Evolutionary conservation across 352 stramenopile species (phyloP).

Genomic region (Globisporangium sylvaticum): DNA sequence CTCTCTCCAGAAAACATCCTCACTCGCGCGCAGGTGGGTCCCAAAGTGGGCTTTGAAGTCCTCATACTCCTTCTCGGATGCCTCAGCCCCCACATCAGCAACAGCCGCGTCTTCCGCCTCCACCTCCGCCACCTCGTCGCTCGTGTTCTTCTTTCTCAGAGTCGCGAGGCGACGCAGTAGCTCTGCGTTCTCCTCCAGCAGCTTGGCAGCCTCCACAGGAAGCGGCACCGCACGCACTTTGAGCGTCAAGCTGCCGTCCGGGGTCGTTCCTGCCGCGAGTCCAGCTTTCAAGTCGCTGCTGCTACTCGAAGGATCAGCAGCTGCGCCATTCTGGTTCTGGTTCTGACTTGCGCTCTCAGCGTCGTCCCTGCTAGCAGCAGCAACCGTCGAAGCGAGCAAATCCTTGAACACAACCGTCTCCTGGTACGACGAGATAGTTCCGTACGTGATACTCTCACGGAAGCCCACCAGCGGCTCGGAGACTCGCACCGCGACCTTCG

Average conservation of each 20-base stretch:
- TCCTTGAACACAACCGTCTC: slow-evolving; percentile 74
- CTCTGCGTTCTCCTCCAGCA: slow-evolving; percentile 73
- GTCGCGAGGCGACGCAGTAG: slow-evolving; percentile 36
- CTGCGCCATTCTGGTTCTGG: background rate
- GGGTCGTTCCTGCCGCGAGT: slow-evolving; percentile 53
- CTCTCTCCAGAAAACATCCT: slow-evolving; percentile 47
- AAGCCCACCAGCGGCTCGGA: slow-evolving; percentile 89
- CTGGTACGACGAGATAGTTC: slow-evolving; percentile 54
- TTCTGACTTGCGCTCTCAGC: slow-evolving; percentile 13
- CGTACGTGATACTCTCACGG: slow-evolving; percentile 77
- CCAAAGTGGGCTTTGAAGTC: slow-evolving; percentile 43
- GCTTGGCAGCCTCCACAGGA: slow-evolving; percentile 46
- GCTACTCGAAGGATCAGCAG: slow-evolving; percentile 12
- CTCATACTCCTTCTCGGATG: slow-evolving; percentile 11
- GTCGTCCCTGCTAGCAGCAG: slow-evolving; percentile 1
- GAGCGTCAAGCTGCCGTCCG: slow-evolving; percentile 63
- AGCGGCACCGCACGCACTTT: slow-evolving; percentile 80
- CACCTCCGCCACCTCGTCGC: background rate
- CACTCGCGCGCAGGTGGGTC: slow-evolving; percentile 38
- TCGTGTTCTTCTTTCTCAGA: slow-evolving; percentile 25
- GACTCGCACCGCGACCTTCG: slow-evolving; percentile 77
- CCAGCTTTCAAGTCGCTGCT: slow-evolving; percentile 21
- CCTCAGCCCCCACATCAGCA: slow-evolving; percentile 3
- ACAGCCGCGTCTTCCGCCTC: background rate
- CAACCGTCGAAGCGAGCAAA: slow-evolving; percentile 29